These are phyloP conservation scores for Pichia cactophila DNA, from an alignment of 1,139 yeast genomes.

Conservation along the genomic window DNA sequence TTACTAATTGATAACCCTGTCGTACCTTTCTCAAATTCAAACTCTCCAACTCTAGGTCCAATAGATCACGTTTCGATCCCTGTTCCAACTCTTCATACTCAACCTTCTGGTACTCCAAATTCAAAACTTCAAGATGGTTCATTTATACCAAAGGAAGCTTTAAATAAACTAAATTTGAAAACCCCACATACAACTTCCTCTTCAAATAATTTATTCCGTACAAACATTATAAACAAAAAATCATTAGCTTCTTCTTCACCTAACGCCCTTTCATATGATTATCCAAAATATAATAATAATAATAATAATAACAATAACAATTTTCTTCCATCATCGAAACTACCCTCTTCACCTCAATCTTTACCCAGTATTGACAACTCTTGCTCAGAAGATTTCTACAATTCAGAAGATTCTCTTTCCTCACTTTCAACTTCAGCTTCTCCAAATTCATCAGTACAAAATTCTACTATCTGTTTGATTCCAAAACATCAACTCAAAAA, in stretches of 20 bases:
- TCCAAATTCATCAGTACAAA: constrained; percentile 14
- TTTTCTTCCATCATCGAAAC: not conserved
- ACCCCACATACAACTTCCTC: constrained; percentile 2
- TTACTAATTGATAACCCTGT: constrained; percentile 31
- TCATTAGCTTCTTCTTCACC: not conserved
- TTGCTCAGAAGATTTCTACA: constrained; percentile 21
- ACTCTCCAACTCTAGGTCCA: not conserved
- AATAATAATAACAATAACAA: not conserved
- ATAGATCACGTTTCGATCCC: not conserved
- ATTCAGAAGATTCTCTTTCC: constrained; percentile 24
- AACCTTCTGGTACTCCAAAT: constrained; percentile 1
- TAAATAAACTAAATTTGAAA: constrained; percentile 24
- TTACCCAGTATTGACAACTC: constrained; percentile 14
- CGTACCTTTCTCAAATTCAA: not conserved
- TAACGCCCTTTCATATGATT: not conserved
- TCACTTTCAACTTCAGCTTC: constrained; percentile 9
- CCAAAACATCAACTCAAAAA: constrained; percentile 27
- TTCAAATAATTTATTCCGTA: not conserved
- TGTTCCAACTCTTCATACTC: not conserved
- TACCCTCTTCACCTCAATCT: constrained; percentile 16
- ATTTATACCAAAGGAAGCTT: constrained; percentile 25
- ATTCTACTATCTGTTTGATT: constrained; percentile 14
- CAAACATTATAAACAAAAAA: constrained; percentile 2
- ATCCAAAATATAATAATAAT: not conserved
- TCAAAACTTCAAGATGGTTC: constrained; percentile 23